Percentiles rank a stretch among this genome's conserved stretches.
Evolutionary conservation across 2,329 filamentous ascomycete species (phyloP).

Genomic region (Hymenoscyphus occultus): DNA sequence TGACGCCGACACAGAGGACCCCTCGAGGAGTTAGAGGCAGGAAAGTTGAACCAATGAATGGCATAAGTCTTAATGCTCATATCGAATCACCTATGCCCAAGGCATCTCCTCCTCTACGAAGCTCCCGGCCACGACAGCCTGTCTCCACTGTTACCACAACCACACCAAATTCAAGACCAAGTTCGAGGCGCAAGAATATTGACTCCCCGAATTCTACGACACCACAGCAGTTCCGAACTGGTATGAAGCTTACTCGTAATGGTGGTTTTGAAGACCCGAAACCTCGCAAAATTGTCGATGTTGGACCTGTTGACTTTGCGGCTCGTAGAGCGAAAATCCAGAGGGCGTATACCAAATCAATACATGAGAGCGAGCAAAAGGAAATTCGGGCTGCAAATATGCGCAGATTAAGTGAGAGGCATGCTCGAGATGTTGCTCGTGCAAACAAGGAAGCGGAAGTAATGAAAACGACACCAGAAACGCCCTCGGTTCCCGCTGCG

Average conservation of each 20-base stretch:
- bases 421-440: slow-evolving; percentile 27
- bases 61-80: slow-evolving; percentile 64
- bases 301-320: slow-evolving; percentile 81
- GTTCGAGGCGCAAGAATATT: slow-evolving; percentile 46
- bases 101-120: slow-evolving; percentile 74
- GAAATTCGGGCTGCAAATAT: slow-evolving; percentile 44
- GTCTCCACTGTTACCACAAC: slow-evolving; percentile 73
- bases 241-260: slow-evolving; percentile 33
- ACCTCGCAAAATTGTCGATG: slow-evolving; percentile 49
- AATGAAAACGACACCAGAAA: slow-evolving; percentile 18
- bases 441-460: slow-evolving; percentile 32
- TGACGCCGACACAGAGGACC: slow-evolving; percentile 38
- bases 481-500: not conserved
- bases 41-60: slow-evolving; percentile 36
- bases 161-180: slow-evolving; percentile 57
- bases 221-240: slow-evolving; percentile 27
- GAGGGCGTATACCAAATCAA: slow-evolving; percentile 80
- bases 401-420: slow-evolving; percentile 32
- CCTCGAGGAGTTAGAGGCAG: slow-evolving; percentile 25
- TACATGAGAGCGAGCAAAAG: slow-evolving; percentile 66
- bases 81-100: slow-evolving; percentile 69
- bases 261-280: slow-evolving; percentile 33
- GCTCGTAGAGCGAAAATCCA: slow-evolving; percentile 79
- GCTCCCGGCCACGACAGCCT: slow-evolving; percentile 76
- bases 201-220: slow-evolving; percentile 36